phyloP scores from a whole-genome alignment of 2,329 filamentous ascomycete species.

The Lizonia empirigonia region DNA sequence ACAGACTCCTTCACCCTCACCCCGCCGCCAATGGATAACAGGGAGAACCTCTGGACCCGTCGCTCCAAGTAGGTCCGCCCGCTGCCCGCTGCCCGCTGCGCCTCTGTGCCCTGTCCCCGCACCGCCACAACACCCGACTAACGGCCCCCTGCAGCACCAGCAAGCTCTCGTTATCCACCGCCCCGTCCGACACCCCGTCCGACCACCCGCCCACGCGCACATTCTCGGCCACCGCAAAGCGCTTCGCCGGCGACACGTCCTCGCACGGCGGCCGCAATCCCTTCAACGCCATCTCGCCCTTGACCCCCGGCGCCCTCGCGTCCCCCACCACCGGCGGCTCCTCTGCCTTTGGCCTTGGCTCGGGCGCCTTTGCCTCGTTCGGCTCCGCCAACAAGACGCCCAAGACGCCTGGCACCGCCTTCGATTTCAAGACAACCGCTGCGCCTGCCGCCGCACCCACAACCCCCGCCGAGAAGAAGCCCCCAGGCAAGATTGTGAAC shows the following conservation, averaged over 20 bases:
- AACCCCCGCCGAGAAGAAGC: slow-evolving; percentile 66
- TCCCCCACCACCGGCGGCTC: slow-evolving; percentile 80
- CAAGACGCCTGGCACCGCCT: slow-evolving; percentile 79
- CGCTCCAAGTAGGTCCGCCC: slow-evolving; percentile 72
- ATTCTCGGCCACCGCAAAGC: slow-evolving; percentile 69
- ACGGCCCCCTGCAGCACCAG: slow-evolving; percentile 64
- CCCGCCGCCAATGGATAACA: slow-evolving; percentile 49
- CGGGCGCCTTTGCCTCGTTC: slow-evolving; percentile 95
- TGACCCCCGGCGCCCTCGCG: slow-evolving; percentile 67
- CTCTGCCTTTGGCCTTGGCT: slow-evolving; percentile 90
- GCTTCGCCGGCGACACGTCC: slow-evolving; percentile 73
- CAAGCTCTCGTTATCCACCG: slow-evolving; percentile 89
- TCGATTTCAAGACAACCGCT: slow-evolving; percentile 72
- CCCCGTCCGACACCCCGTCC: slow-evolving; percentile 60
- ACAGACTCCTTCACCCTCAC: slow-evolving; percentile 23
- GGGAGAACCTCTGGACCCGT: slow-evolving; percentile 71
- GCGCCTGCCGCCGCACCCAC: slow-evolving; percentile 55
- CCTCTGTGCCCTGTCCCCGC: slow-evolving; percentile 27
- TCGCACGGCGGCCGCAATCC: slow-evolving; percentile 79
- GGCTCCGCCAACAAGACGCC: slow-evolving; percentile 81
- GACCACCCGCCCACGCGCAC: slow-evolving; percentile 65
- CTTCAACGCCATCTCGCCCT: slow-evolving; percentile 76
- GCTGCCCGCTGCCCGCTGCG: too few relatives aligned
- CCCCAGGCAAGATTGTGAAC: slow-evolving; percentile 40
- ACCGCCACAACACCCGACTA: slow-evolving; percentile 26